Evolutionary conservation across 495 filamentous ascomycete species (phyloP), one percentile per base, ranked within the genome.

Genomic region (Aspergillus bridgeri): DNA sequence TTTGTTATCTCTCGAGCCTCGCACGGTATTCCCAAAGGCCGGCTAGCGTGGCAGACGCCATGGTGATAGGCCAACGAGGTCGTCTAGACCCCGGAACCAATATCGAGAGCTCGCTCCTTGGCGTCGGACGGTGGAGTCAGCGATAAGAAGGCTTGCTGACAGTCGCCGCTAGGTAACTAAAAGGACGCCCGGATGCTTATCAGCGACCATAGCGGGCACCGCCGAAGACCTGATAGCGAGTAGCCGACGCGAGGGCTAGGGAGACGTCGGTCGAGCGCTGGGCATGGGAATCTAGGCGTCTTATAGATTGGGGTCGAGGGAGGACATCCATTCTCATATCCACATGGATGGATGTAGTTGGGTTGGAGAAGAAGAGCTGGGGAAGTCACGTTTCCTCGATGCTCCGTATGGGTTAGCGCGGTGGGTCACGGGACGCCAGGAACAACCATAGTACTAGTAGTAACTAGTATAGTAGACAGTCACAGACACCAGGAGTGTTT

Each of bases 1-100:
- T n/a, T 46, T 53, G 58, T 60, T 60, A 60, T 60, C 58, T 60
- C 22, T 56, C 33, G 25, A 38, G 33, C 33, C 17, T 51, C 49
- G 49, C 25, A n/a, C n/a, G n/a, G 49, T 38, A 18, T n/a, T 50
- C 2, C 20, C 23, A n/a, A 6, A 18, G 18, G 27, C 33, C 33
- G 11, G 33, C 33, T 38, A 38, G 17, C 9, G 25, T 27, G 33
- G 33, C 9, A 38, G 9, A 38, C 1, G 33, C 33, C 13, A 38
- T 15, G 33, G 7, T 38, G 33, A 38, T 38, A 38, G 33, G 33
- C 33, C 33, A 13, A 38, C 13, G 1, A 1, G 6, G 5, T 15
- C 13, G 11, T 38, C 33, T 38, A 38, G 33, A 38, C 33, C 5
- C 13, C 17, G 33, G 33, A 13, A 15, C 33, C 33, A 38, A 38